phyloP scores from a whole-genome alignment of 805 yeast species.

The Cyberlindnera petersonii region DNA sequence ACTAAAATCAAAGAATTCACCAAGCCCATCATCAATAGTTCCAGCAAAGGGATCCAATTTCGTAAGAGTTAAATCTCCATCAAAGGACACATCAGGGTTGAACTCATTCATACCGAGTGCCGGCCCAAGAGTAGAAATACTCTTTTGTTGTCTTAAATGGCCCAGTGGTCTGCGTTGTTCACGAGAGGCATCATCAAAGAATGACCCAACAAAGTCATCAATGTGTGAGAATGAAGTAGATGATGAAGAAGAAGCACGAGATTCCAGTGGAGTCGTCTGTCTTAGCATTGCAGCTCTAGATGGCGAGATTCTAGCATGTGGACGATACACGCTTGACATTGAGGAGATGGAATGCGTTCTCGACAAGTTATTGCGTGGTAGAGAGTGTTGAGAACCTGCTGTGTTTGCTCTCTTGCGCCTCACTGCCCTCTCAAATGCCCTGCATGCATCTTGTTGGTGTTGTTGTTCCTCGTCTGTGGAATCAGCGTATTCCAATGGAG shows the following conservation, averaged over 20 bases:
- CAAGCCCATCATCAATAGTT: constrained; percentile 12
- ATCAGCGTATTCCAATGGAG: constrained; percentile 12
- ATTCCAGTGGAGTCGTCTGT: constrained; percentile 22
- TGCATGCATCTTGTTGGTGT: constrained; percentile 11
- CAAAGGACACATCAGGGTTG: no score
- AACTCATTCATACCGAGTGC: constrained; percentile 17
- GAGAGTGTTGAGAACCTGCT: constrained; percentile 18
- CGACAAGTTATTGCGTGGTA: constrained; percentile 9
- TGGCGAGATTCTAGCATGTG: constrained; percentile 22
- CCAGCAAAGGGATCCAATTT: constrained; percentile 2
- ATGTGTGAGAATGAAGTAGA: no score
- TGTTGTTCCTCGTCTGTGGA: constrained; percentile 16
- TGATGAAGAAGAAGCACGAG: no score
- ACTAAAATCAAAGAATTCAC: constrained; percentile 24
- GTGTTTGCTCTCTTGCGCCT: constrained; percentile 28
- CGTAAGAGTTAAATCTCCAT: constrained; percentile 9
- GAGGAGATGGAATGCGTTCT: constrained; percentile 26
- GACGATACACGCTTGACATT: constrained; percentile 16
- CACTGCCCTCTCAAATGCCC: constrained; percentile 26
- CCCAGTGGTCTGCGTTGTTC: constrained; percentile 12
- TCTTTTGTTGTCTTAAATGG: constrained; percentile 16
- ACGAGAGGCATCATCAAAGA: constrained; percentile 20
- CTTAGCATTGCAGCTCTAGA: constrained; percentile 19
- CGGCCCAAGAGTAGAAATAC: constrained; percentile 24
- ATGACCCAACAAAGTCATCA: constrained; percentile 17